Conservation (phyloP, 1,139 yeast genomes). For the Taphrina sp. region DNA sequence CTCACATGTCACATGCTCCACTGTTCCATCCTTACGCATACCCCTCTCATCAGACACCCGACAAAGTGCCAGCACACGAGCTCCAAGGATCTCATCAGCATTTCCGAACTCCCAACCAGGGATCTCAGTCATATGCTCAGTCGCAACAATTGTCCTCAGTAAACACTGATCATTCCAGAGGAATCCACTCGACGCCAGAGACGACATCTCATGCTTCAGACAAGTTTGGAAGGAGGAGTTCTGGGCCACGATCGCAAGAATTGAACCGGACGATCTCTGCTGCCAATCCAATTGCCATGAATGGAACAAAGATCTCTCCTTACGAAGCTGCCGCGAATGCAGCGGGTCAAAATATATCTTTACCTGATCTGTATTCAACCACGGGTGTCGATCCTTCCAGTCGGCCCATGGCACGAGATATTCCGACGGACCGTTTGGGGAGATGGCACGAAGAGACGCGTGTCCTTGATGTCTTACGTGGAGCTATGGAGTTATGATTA, state of each 20-base stretch:
- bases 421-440: constrained; percentile 17
- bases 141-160: no score
- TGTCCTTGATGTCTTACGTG: constrained; percentile 18
- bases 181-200: no score
- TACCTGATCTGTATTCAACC: constrained; percentile 3
- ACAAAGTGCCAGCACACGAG: not conserved
- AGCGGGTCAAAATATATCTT: constrained; percentile 13
- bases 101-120: no score
- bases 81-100: no score
- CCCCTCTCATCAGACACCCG: not conserved
- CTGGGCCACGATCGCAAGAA: no score
- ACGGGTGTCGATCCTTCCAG: not conserved
- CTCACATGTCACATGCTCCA: no score
- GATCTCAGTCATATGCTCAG: no score
- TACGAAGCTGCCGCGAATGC: not conserved
- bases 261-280: no score
- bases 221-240: no score
- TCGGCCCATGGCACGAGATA: constrained; percentile 11
- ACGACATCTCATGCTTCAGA: no score
- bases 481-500: constrained; percentile 2
- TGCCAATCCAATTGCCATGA: no score
- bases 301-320: not conserved
- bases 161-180: no score
- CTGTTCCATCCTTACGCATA: not conserved
- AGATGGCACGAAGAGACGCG: constrained; percentile 27